A percentile compares a stretch with the other conserved stretches of the same genome.
Conservation (phyloP, 1,139 yeast species). For the Diutina pseudorugosa region DNA sequence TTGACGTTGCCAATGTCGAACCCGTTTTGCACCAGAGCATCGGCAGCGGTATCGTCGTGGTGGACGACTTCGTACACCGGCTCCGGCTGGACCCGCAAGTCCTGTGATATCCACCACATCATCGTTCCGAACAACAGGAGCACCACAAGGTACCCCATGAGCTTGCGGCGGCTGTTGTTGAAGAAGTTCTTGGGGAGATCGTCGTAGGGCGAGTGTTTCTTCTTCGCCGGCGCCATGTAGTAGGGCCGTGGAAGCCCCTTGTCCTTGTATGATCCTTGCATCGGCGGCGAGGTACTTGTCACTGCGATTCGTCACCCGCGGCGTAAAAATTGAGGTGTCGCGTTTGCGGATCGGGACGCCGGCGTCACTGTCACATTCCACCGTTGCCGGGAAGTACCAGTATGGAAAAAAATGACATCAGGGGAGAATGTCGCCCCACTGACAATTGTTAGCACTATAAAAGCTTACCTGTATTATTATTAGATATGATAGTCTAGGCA, state of each 20-base stretch:
- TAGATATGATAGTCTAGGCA: too few relatives aligned
- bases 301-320: background rate
- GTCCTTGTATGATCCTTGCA: constrained; percentile 35
- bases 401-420: too few relatives aligned
- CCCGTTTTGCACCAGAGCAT: background rate
- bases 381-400: too few relatives aligned
- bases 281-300: constrained; percentile 8
- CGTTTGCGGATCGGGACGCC: too few relatives aligned
- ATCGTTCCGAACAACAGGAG: constrained; percentile 24
- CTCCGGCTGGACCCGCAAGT: constrained; percentile 19
- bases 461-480: too few relatives aligned
- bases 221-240: constrained; percentile 34
- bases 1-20: background rate
- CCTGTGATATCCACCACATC: constrained; percentile 27
- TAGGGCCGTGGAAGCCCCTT: constrained; percentile 38
- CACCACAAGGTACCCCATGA: constrained; percentile 27
- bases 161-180: constrained; percentile 25
- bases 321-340: background rate
- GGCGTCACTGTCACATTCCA: too few relatives aligned
- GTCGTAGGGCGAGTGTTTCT: constrained; percentile 24
- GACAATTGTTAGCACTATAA: too few relatives aligned
- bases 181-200: constrained; percentile 21
- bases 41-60: constrained; percentile 6
- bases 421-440: too few relatives aligned
- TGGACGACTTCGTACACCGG: constrained; percentile 19